These are phyloP conservation scores for Aspergillus jensenii DNA, from an alignment of 2,329 filamentous ascomycete genomes.

Conservation along the genomic window DNA sequence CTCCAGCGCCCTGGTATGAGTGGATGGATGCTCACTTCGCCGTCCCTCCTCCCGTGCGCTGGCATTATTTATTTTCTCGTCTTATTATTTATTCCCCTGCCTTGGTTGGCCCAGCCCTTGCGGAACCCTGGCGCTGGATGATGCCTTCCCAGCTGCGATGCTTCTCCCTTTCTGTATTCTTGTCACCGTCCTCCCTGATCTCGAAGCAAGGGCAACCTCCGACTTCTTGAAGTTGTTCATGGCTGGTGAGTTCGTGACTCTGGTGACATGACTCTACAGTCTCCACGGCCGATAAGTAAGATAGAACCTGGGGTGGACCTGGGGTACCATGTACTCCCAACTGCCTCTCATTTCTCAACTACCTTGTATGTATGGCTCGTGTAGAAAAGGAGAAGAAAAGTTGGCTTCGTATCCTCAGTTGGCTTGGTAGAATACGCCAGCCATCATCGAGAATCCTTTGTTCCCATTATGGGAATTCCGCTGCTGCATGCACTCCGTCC, in stretches of 20 bases:
- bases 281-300: neutral
- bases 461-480: neutral
- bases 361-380: neutral
- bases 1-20: constrained; percentile 6
- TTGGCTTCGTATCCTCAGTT: neutral
- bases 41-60: constrained; percentile 3
- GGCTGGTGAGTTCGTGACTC: neutral
- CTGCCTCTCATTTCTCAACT: neutral
- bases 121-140: constrained; percentile 1
- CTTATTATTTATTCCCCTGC: constrained; percentile 4
- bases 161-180: neutral
- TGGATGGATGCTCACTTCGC: neutral
- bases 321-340: neutral
- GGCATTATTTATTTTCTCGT: constrained; percentile 4
- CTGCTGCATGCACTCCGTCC: neutral
- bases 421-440: neutral
- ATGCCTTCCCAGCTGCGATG: neutral
- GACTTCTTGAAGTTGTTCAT: neutral
- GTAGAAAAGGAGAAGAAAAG: neutral
- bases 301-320: neutral
- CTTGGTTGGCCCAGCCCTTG: constrained; percentile 12
- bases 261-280: neutral
- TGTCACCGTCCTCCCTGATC: neutral
- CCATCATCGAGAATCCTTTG: constrained; percentile 1
- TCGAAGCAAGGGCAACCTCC: constrained; percentile 4